Conservation (phyloP, 495 filamentous ascomycete species). For the Polyplosphaeria fusca region DNA sequence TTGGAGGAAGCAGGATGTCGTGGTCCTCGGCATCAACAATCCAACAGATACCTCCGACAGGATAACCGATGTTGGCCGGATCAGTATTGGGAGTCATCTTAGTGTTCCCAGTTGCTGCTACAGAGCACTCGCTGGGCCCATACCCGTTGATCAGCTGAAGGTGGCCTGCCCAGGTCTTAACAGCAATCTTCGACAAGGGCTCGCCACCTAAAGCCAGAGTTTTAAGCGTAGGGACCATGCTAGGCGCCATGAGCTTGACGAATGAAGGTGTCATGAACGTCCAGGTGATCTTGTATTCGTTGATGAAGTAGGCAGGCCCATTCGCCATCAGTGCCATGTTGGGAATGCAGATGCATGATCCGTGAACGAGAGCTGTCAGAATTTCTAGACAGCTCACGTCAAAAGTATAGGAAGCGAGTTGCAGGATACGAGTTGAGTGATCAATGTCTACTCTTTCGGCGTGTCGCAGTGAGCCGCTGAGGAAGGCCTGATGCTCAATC, state of each 20-base stretch:
- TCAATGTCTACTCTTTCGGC: slow-evolving; percentile 41
- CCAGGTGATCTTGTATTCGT: slow-evolving; percentile 50
- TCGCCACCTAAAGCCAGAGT: slow-evolving; percentile 33
- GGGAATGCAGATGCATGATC: slow-evolving; percentile 61
- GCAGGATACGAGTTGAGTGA: slow-evolving; percentile 46
- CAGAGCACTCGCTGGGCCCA: slow-evolving; percentile 30
- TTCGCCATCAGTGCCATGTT: slow-evolving; percentile 54
- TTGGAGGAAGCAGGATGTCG: slow-evolving; percentile 43
- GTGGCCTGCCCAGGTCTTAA: slow-evolving; percentile 26
- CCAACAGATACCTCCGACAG: slow-evolving; percentile 22
- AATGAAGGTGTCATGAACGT: slow-evolving; percentile 54
- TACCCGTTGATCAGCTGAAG: slow-evolving; percentile 28
- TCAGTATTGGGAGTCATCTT: slow-evolving; percentile 14
- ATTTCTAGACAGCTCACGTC: slow-evolving; percentile 56
- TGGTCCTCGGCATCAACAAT: slow-evolving; percentile 25
- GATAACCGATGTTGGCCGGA: slow-evolving; percentile 23
- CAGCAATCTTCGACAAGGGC: slow-evolving; percentile 17
- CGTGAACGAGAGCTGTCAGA: slow-evolving; percentile 50
- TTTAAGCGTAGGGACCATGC: slow-evolving; percentile 24
- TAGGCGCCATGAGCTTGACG: slow-evolving; percentile 35
- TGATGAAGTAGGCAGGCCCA: slow-evolving; percentile 48
- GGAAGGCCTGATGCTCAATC: slow-evolving; percentile 48
- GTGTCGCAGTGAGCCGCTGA: slow-evolving; percentile 49
- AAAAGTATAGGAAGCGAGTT: slow-evolving; percentile 55
- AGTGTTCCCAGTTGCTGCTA: slow-evolving; percentile 15